Base-by-base conservation (phyloP, 2,329 filamentous ascomycete species). In the Calcarisporium arbuscula region DNA sequence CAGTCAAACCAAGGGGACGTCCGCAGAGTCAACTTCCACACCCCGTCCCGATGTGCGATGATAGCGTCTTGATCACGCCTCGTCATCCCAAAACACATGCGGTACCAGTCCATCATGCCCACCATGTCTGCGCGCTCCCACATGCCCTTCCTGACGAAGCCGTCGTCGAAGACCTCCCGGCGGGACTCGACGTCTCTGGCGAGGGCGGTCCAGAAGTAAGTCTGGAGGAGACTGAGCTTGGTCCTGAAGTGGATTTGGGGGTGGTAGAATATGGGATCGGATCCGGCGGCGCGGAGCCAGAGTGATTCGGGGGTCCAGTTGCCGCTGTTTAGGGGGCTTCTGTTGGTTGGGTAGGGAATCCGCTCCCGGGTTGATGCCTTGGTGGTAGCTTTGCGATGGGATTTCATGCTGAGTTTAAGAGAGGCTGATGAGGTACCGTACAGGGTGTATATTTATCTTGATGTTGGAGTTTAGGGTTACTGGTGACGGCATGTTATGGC, bases 71-170 rank as follows among this genome's bases (percentile, higher is more conserved):
- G 30, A 16, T 34, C 39, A 17, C 37, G 40, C 8, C 41, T 28
- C 11, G 28, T 46, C 39, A 49, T 34, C 21, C 41, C 32, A 30
- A 49, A 32, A 33, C 45, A 49, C 25, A 47, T 40, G 35, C 52
- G 51, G 41, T 52, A 56, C 51, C 48, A 56, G 36, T 39, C 33
- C 26, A 56, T 41, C 48, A 51, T 51, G 26, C 48, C 48, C 14
- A 40, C 41, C 38, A 52, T 48, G 39, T 50, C 45, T 26, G 42
- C 39, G 25, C 46, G 42, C 34, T 35, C 42, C 49, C 48, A 52
- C 30, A 45, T 45, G 34, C 46, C 45, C n/a, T 45, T 34, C n/a
- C n/a, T n/a, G 20, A 47, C 35, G 14, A 39, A 41, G 33, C 43
- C 45, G 29, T 42, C 41, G 20, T 44, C 40, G 14, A 46, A 37